Percentiles rank a stretch among this genome's conserved stretches.
These are phyloP conservation scores for Fusarium redolens DNA, from an alignment of 2,329 filamentous ascomycete genomes.

Conservation along the genomic window DNA sequence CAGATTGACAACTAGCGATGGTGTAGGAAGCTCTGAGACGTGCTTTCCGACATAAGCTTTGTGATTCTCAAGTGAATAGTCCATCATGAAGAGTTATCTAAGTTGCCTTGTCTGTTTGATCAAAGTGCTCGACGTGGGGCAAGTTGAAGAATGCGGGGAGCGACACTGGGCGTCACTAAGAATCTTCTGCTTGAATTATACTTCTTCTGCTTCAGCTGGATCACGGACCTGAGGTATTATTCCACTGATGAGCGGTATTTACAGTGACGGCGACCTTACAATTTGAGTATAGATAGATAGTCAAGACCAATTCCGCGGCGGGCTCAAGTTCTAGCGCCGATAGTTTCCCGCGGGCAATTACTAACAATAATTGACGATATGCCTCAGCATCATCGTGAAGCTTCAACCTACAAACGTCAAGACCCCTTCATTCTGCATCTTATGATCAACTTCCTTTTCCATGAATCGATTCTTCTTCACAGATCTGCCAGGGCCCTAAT, in stretches of 20 bases:
- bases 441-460: too few relatives aligned
- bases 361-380: background rate
- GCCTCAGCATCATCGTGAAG: background rate
- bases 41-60: conserved; percentile 51
- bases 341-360: conserved; percentile 9
- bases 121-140: conserved; percentile 6
- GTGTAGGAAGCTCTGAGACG: conserved; percentile 51
- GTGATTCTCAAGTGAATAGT: conserved; percentile 45
- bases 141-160: background rate
- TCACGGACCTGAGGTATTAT: background rate
- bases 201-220: background rate
- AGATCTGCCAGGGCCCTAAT: background rate
- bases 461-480: too few relatives aligned
- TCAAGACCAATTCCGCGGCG: background rate
- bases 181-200: background rate
- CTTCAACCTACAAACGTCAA: background rate
- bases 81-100: conserved; percentile 30
- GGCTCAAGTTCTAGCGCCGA: conserved; percentile 6
- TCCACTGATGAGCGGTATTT: background rate
- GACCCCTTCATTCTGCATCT: background rate
- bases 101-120: background rate
- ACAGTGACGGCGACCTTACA: background rate
- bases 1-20: conserved; percentile 53
- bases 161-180: background rate
- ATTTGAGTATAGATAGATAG: background rate